A percentile compares a stretch with the other conserved stretches of the same genome.
Evolutionary conservation across 2,329 filamentous ascomycete species (phyloP).

Genomic region (Chalaropsis thielavioides): DNA sequence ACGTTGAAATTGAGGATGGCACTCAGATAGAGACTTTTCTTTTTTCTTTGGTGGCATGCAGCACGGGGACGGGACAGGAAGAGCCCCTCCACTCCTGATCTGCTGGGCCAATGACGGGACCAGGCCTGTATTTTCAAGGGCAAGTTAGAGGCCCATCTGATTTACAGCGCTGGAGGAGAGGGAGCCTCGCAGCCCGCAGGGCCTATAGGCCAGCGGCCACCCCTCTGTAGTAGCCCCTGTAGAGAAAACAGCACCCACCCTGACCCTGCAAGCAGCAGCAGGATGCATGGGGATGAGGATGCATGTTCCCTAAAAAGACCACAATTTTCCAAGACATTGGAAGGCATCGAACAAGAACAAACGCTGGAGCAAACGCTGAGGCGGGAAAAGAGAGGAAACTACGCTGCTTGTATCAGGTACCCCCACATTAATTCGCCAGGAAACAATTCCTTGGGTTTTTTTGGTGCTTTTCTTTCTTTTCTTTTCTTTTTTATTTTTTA

Average conservation of each 20-base stretch:
- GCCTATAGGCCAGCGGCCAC: not conserved
- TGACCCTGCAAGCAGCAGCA: no score
- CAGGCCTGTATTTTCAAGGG: not conserved
- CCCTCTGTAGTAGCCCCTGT: not conserved
- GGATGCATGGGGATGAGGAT: no score
- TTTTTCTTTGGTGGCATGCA: not conserved
- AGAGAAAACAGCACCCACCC: no score
- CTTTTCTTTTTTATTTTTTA: not conserved
- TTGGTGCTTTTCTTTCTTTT: not conserved
- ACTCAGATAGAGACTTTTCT: not conserved
- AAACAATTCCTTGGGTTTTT: not conserved
- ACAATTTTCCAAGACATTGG: not conserved
- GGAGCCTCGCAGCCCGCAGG: not conserved
- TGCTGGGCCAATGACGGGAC: not conserved
- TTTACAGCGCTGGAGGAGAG: no score
- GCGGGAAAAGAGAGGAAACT: constrained; percentile 5
- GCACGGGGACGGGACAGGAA: not conserved
- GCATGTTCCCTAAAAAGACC: no score
- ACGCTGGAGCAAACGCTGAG: not conserved
- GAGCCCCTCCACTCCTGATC: not conserved
- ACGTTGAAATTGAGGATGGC: no score
- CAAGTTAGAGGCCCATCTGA: no score
- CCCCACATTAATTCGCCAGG: not conserved
- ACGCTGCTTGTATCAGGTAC: not conserved
- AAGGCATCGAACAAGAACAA: not conserved